phyloP scores from a whole-genome alignment of 768 basidiomycete species.

The Trametopsis cervina region DNA sequence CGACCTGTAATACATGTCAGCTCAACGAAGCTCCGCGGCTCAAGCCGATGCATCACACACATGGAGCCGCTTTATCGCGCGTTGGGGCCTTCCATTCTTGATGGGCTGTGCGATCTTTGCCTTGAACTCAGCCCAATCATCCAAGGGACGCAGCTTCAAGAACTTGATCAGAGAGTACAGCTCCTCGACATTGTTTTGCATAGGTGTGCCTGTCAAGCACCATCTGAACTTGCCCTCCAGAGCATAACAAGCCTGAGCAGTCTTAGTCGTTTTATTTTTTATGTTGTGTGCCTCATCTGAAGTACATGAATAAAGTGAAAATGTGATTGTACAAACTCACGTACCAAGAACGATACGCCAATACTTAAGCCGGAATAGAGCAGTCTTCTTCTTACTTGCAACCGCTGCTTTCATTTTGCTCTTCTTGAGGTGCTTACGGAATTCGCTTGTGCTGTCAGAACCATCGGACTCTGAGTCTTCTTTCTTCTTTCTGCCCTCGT shows the following conservation, averaged over 20 bases:
- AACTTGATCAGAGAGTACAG: conserved; percentile 88
- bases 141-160: conserved; percentile 74
- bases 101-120: conserved; percentile 73
- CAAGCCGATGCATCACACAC: conserved; percentile 28
- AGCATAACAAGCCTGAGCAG: conserved; percentile 32
- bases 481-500: conserved; percentile 41
- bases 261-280: conserved; percentile 41
- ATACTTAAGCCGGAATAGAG: conserved; percentile 77
- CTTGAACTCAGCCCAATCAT: conserved; percentile 76
- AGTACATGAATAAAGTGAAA: neutral
- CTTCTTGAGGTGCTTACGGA: conserved; percentile 35
- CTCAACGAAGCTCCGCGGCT: neutral
- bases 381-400: conserved; percentile 44
- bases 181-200: conserved; percentile 87
- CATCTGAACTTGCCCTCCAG: conserved; percentile 42
- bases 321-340: neutral
- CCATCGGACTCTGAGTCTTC: conserved; percentile 19
- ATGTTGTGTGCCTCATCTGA: conserved; percentile 55
- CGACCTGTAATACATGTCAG: conserved; percentile 37
- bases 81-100: conserved; percentile 52
- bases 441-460: conserved; percentile 38
- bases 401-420: conserved; percentile 27
- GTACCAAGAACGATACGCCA: conserved; percentile 80
- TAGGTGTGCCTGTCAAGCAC: conserved; percentile 43
- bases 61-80: conserved; percentile 82